These are phyloP conservation scores for Vararia minispora DNA, from an alignment of 768 basidiomycete genomes.

Conservation along the genomic window DNA sequence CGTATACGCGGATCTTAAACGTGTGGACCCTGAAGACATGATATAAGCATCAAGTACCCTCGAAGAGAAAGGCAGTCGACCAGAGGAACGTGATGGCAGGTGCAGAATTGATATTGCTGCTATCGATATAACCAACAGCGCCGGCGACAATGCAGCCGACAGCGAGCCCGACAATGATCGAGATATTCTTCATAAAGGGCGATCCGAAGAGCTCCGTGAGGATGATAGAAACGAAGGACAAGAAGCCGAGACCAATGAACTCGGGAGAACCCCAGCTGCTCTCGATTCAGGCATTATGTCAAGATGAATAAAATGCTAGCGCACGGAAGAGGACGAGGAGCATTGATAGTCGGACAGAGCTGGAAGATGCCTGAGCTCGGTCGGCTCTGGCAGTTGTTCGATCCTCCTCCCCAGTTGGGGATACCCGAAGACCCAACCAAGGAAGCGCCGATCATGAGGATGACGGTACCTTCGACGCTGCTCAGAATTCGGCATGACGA, in stretches of 20 bases:
- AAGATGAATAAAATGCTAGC: no score
- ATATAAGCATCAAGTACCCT: neutral
- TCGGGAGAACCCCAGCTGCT: constrained; percentile 68
- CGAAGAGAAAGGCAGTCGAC: constrained; percentile 20
- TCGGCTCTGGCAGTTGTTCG: constrained; percentile 53
- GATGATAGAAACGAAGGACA: constrained; percentile 68
- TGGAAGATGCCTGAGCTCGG: constrained; percentile 56
- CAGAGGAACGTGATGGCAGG: constrained; percentile 79
- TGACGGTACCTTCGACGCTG: constrained; percentile 46
- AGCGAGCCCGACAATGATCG: constrained; percentile 62
- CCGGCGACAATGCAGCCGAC: constrained; percentile 79
- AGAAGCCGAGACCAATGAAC: constrained; percentile 81
- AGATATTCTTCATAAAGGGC: constrained; percentile 75
- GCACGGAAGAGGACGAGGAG: constrained; percentile 57
- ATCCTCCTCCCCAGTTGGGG: constrained; percentile 77
- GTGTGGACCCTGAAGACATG: constrained; percentile 44
- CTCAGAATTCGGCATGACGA: neutral
- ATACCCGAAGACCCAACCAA: constrained; percentile 68
- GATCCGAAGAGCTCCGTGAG: constrained; percentile 75
- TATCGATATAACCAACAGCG: constrained; percentile 67
- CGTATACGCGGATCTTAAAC: constrained; percentile 69
- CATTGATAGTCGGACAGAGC: constrained; percentile 61
- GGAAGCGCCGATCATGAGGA: constrained; percentile 71
- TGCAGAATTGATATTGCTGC: constrained; percentile 48
- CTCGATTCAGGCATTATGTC: neutral